Conservation (phyloP, 2,329 filamentous ascomycete genomes). For the Septoria petroselini region DNA sequence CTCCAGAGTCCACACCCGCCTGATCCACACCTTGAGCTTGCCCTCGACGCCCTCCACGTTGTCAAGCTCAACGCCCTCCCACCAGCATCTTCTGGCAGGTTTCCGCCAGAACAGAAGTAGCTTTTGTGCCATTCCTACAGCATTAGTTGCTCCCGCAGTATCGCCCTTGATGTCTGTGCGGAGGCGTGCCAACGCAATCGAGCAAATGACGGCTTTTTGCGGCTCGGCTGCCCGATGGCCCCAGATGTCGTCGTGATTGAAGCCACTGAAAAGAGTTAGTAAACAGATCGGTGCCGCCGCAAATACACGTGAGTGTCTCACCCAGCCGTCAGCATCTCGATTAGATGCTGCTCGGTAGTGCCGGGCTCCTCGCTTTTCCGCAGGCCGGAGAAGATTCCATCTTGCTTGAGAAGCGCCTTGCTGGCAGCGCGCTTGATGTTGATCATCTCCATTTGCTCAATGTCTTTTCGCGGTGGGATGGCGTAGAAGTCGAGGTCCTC, state of each 20-base stretch:
- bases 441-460: constrained; percentile 86
- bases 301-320: constrained; percentile 50
- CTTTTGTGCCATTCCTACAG: constrained; percentile 98
- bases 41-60: constrained; percentile 87
- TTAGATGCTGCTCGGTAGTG: constrained; percentile 95
- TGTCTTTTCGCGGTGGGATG: constrained; percentile 81
- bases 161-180: constrained; percentile 74
- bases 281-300: not conserved
- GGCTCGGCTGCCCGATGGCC: constrained; percentile 96
- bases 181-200: constrained; percentile 84
- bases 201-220: constrained; percentile 98
- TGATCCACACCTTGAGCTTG: constrained; percentile 95
- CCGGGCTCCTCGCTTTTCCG: constrained; percentile 94
- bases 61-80: constrained; percentile 92
- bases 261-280: constrained; percentile 61
- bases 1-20: constrained; percentile 96
- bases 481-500: constrained; percentile 98
- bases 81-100: constrained; percentile 94
- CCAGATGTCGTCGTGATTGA: constrained; percentile 94
- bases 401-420: constrained; percentile 77
- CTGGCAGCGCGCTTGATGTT: constrained; percentile 92
- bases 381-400: constrained; percentile 93
- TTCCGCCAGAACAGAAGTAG: constrained; percentile 97
- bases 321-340: constrained; percentile 99
- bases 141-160: constrained; percentile 67